Evolutionary conservation across 2,329 filamentous ascomycete species (phyloP), one percentile per base, ranked within the genome.

Genomic region (Microdochium bolleyi): DNA sequence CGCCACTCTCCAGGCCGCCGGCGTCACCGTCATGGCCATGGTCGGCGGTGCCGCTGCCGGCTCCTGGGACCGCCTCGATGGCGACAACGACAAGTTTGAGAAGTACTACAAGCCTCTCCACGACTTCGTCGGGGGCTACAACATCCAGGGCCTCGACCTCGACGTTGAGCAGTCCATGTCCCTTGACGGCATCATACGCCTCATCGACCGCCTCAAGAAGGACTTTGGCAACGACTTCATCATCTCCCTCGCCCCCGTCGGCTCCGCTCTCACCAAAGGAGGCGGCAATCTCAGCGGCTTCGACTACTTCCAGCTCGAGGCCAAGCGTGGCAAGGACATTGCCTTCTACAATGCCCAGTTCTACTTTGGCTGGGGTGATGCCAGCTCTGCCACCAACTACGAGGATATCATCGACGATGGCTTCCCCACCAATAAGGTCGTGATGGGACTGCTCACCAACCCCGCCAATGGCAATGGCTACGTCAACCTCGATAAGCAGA

Each of bases 271-370:
- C 24, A 78, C 86, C 41, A 69, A 75, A 57, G 65, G 68, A 24
- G 66, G 65, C 22, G 69, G 67, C 48, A 88, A 89, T 65, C 76
- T 95, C 2, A 91, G 86, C 54, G 92, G 91, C 0, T 96, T 96
- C 67, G 79, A 83, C 65, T 96, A 96, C 68, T 76, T 83, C 48
- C 75, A 83, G 11, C 77, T 96, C 2, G 89, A 95, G 65, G 75
- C 78, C 11, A 77, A 82, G 67, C 76, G 82, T 5, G 85, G 85
- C 1, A 69, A 68, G 16, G 78, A 85, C 46, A 87, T 96, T 25
- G 77, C 78, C 2, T 96, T 90, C 83, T 96, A 96, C 68, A 96
- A 96, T 64, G 78, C 86, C 5, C 92, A 96, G 64, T 95, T 96
- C 69, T 96, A 96, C 75, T 94, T 88, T 64, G 90, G 90, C 1